Evolutionary conservation across 1,284 basidiomycete genomes (phyloP), one percentile per base, ranked within the genome.

Genomic region (Ustilago esculenta): DNA sequence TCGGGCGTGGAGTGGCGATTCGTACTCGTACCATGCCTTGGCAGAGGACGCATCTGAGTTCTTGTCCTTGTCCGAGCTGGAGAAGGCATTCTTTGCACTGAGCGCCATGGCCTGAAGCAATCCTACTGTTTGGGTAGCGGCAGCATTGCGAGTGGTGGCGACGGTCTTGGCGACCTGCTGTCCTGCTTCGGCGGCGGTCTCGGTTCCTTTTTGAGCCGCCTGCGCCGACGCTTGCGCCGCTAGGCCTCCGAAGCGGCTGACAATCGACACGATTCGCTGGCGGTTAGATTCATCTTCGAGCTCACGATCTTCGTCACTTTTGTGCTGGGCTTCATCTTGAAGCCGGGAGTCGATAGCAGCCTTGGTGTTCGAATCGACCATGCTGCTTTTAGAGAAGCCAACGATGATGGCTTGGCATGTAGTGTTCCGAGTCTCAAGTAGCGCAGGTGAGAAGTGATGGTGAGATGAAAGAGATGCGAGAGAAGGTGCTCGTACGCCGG

Each of bases 71-170:
- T 61, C 41, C 5, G 45, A 18, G 37, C 30, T 42, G n/a, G 48
- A 42, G n/a, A 37, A 50, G 5, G 30, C 58, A 15, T 61, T 46
- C 30, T 68, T 69, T 32, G 66, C 58, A 20, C 50, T 51, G 18
- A 69, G 59, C 5, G 66, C 58, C 66, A 69, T 69, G 25, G 66
- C 66, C 25, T 69, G 66, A 14, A 69, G 50, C 21, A 69, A n/a
- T 6, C 66, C 59, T 3, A 55, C 66, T 3, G 54, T 57, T 41
- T 60, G 66, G 0, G 48, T 48, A 5, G 66, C 60, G 18, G 66
- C 51, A 24, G 58, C 50, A 40, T 56, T 34, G 27, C 58, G 65
- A 9, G 58, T 54, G 11, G 53, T 34, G 2, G 48, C 25, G 39
- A 54, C 46, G 4, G 56, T 45, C 24, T 60, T 53, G 30, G 48